A percentile compares a stretch with the other conserved stretches of the same genome.
These are phyloP conservation scores for Condylostoma magnum DNA, from an alignment of 169 alveolate species.

Conservation along the genomic window DNA sequence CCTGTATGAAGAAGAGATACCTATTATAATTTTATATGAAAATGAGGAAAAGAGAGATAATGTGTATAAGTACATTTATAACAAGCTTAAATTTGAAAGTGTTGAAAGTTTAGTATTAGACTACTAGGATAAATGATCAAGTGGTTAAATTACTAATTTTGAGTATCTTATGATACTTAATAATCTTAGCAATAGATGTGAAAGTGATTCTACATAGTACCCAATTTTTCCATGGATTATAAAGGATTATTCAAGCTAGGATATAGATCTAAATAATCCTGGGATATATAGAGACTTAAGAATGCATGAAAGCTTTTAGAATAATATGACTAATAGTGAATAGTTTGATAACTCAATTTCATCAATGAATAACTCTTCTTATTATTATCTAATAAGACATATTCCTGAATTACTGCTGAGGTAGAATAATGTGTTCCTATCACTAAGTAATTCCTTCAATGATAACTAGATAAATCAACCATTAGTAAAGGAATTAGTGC, in stretches of 20 bases:
- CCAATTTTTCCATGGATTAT: conserved; percentile 72
- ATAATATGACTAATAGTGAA: background rate
- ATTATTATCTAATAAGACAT: too few relatives aligned
- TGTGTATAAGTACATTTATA: background rate
- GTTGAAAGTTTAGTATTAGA: too few relatives aligned
- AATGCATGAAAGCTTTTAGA: conserved; percentile 34
- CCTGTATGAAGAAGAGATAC: background rate
- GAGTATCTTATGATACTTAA: conserved; percentile 63
- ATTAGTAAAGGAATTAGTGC: background rate
- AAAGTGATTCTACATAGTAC: conserved; percentile 65
- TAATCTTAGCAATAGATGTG: conserved; percentile 58
- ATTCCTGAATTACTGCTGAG: too few relatives aligned
- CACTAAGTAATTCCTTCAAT: background rate
- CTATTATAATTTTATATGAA: background rate
- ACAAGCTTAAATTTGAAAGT: conserved; percentile 9
- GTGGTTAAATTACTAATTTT: conserved; percentile 48
- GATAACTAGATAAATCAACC: conserved; percentile 18
- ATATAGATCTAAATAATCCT: conserved; percentile 34
- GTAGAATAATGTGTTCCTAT: background rate
- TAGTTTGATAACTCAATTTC: background rate
- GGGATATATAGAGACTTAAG: conserved; percentile 45
- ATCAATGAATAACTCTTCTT: too few relatives aligned
- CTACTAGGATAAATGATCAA: conserved; percentile 52
- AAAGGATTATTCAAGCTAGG: conserved; percentile 29
- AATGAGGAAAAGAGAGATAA: conserved; percentile 26